Percentiles rank a stretch among this genome's conserved stretches.
phyloP scores from a whole-genome alignment of 164 flowering plant species.

The Amborella trichopoda region DNA sequence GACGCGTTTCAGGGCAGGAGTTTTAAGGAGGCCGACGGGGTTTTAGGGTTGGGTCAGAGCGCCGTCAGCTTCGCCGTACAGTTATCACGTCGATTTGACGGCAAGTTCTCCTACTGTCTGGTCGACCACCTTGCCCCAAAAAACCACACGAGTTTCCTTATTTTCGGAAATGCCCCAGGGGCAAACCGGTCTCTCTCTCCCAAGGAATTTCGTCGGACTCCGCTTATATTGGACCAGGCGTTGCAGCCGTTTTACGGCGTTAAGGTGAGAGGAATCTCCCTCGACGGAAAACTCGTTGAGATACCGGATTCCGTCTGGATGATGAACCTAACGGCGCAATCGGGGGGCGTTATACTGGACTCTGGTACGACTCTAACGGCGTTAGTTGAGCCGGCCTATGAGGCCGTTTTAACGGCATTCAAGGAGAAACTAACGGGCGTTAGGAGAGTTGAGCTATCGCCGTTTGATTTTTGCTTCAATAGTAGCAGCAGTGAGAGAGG shows the following conservation, averaged over 20 bases:
- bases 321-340: slow-evolving; percentile 4
- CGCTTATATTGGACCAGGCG: slow-evolving; percentile 18
- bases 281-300: slow-evolving; percentile 21
- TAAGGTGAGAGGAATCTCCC: slow-evolving; percentile 36
- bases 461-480: slow-evolving; percentile 51
- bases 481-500: slow-evolving; percentile 1
- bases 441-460: slow-evolving; percentile 12
- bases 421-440: slow-evolving; percentile 9
- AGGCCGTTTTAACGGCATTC: slow-evolving; percentile 28
- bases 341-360: slow-evolving; percentile 53
- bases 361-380: slow-evolving; percentile 55
- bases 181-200: not conserved
- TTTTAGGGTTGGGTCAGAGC: slow-evolving; percentile 48
- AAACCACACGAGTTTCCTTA: slow-evolving; percentile 36
- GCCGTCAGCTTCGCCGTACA: slow-evolving; percentile 27
- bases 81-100: slow-evolving; percentile 23
- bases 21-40: slow-evolving; percentile 43
- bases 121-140: slow-evolving; percentile 56
- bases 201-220: slow-evolving; percentile 18
- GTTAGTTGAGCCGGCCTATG: slow-evolving; percentile 39
- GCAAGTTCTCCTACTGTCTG: slow-evolving; percentile 63
- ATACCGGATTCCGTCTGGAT: slow-evolving; percentile 40
- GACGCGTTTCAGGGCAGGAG: slow-evolving; percentile 14
- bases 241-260: slow-evolving; percentile 32
- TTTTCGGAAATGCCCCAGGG: slow-evolving; percentile 21